phyloP scores from a whole-genome alignment of 225 moss, liverwort and hornwort genomes.

The Bryoerythrophyllum caledonicum region DNA sequence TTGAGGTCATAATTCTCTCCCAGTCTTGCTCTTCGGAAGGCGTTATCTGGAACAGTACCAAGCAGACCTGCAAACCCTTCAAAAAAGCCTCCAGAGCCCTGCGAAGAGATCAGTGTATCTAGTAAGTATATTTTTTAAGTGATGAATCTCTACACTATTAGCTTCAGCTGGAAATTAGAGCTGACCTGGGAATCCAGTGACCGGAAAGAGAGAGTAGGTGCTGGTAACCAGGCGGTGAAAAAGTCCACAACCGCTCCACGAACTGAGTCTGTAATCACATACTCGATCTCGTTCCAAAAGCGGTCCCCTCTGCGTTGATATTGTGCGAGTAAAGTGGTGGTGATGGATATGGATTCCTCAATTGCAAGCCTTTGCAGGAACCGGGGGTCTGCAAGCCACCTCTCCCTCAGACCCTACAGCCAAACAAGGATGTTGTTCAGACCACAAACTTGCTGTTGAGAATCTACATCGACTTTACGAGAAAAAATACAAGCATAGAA shows the following conservation, averaged over 20 bases:
- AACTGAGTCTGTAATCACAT: slow-evolving; percentile 83
- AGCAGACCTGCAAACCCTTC: slow-evolving; percentile 73
- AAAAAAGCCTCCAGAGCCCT: slow-evolving; percentile 49
- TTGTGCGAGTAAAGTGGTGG: slow-evolving; percentile 86
- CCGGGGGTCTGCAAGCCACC: slow-evolving; percentile 96
- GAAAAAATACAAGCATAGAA: neutral
- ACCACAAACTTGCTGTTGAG: neutral
- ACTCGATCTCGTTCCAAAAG: slow-evolving; percentile 90
- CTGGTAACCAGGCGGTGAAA: slow-evolving; percentile 98
- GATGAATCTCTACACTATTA: too few species aligned
- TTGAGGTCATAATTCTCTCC: slow-evolving; percentile 67
- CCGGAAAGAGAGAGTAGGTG: slow-evolving; percentile 83
- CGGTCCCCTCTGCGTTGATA: slow-evolving; percentile 71
- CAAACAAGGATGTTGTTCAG: neutral
- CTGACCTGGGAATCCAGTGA: slow-evolving; percentile 60
- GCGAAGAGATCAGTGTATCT: slow-evolving; percentile 13
- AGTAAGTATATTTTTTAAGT: slow-evolving; percentile 1
- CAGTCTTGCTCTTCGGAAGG: slow-evolving; percentile 75
- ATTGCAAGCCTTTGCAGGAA: slow-evolving; percentile 91
- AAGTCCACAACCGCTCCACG: slow-evolving; percentile 95
- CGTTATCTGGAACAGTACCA: slow-evolving; percentile 87
- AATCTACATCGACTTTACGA: too few species aligned
- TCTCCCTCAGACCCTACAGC: slow-evolving; percentile 81
- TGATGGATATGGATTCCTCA: slow-evolving; percentile 92
- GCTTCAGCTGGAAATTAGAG: slow-evolving; percentile 1